Base-by-base conservation (phyloP, 2,329 filamentous ascomycete genomes). In the Huntiella abstrusa region DNA sequence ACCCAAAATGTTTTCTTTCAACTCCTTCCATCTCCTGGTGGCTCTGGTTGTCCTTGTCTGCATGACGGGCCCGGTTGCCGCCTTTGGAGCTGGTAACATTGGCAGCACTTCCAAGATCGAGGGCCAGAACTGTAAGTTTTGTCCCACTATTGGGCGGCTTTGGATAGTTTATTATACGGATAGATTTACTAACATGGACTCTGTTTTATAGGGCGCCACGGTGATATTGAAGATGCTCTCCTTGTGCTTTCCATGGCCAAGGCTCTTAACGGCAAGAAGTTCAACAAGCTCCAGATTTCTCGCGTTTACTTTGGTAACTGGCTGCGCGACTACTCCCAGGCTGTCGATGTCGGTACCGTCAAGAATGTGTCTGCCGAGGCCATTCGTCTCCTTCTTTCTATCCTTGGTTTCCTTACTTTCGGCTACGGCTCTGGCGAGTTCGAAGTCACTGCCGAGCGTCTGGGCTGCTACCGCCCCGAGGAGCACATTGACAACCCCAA, bases 221-320 rank as follows among this genome's bases (percentile, higher is more conserved):
- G 83, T 57, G 87, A 95, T 62, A 92, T 95, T 56, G 87, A 94
- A 67, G 87, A 95, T 66, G 80, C 81, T 33, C 75, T 94, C 47
- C 74, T 93, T 49, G 77, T 73, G 50, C 68, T 94, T 22, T 63
- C 77, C 41, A 69, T 71, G 63, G 69, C 69, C 44, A 64, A 60
- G 41, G 66, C 65, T 54, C 60, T 68, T 51, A 66, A 66, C 53
- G 66, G 67, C 54, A 86, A 87, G 67, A 92, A 87, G 57, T 94
- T 93, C 64, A 76, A 73, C 67, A 91, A 91, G 66, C 74, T 93
- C 57, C 81, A 79, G 58, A 82, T 94, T 52, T 83, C 87, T 52
- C 76, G 86, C 51, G 83, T 92, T 52, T 95, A 95, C 67, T 95
- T 95, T 65, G 87, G 87, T 53, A 95, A 94, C 67, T 94, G 87